A percentile compares a stretch with the other conserved stretches of the same genome.
Conservation (phyloP, 129 eudicot genomes). For the Dittrichia graveolens region DNA sequence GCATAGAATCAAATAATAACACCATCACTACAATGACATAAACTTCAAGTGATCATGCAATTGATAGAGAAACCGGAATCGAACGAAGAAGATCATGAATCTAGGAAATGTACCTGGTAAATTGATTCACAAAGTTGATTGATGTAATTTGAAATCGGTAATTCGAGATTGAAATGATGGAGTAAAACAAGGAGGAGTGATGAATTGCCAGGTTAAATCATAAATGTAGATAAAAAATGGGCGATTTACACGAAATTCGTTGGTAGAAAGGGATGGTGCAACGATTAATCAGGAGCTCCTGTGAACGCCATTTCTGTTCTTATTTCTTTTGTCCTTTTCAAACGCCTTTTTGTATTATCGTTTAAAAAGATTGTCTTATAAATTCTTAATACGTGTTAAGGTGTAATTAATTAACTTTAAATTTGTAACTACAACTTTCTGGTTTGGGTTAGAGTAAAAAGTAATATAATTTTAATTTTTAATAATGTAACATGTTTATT, state of each 20-base stretch:
- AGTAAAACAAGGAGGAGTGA: constrained; percentile 31
- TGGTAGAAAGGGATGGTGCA: constrained; percentile 22
- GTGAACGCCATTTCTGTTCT: constrained; percentile 24
- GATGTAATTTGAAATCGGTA: neutral
- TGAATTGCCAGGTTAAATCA: constrained; percentile 33
- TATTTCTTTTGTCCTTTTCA: constrained; percentile 11
- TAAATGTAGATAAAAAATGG: constrained; percentile 35
- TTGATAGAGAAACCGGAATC: neutral
- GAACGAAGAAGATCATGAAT: neutral
- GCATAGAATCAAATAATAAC: neutral
- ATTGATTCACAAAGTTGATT: constrained; percentile 13
- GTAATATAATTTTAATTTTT: too few species aligned
- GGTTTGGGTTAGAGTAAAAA: too few species aligned
- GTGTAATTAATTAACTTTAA: too few species aligned
- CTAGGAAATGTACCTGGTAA: constrained; percentile 10
- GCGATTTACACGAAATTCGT: constrained; percentile 37
- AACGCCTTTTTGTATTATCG: neutral
- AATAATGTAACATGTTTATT: too few species aligned
- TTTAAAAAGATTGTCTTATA: neutral
- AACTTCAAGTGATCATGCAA: neutral
- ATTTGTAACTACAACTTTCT: too few species aligned
- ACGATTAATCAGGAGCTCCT: constrained; percentile 27
- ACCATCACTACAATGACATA: neutral
- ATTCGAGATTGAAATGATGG: constrained; percentile 11
- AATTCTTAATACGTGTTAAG: too few species aligned